Conservation (phyloP, 495 filamentous ascomycete genomes). For the Cercophora scortea region DNA sequence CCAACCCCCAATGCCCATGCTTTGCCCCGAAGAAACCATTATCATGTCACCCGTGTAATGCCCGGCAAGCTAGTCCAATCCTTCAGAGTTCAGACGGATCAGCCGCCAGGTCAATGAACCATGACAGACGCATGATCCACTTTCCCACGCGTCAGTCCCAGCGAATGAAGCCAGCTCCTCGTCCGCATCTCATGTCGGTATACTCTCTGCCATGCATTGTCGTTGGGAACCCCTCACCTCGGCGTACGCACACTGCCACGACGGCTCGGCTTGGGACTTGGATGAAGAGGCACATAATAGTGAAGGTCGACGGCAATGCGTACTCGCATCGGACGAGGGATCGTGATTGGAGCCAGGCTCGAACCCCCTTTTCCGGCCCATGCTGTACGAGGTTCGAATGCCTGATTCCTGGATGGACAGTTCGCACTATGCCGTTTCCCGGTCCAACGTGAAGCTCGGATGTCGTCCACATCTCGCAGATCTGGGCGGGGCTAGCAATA, state of each 20-base stretch:
- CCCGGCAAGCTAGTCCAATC: neutral
- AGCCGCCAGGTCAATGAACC: neutral
- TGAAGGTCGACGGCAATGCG: constrained; percentile 4
- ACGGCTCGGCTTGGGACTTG: neutral
- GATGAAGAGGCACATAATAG: neutral
- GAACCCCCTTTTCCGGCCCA: neutral
- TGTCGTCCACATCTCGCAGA: neutral
- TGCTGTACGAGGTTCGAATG: neutral
- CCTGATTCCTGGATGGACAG: neutral
- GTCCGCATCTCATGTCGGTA: neutral
- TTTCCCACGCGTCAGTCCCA: neutral
- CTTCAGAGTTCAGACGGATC: neutral
- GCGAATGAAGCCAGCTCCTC: neutral
- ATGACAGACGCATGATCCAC: neutral
- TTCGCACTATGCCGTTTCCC: neutral
- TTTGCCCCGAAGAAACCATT: neutral
- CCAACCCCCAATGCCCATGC: neutral
- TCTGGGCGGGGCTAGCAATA: neutral
- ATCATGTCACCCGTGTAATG: neutral
- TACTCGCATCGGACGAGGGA: neutral
- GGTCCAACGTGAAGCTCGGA: neutral
- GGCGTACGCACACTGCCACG: neutral
- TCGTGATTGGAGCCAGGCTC: constrained; percentile 12
- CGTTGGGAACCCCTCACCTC: constrained; percentile 21
- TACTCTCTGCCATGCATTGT: constrained; percentile 6